phyloP scores from a whole-genome alignment of 768 basidiomycete species.

The Suillus subaureus region DNA sequence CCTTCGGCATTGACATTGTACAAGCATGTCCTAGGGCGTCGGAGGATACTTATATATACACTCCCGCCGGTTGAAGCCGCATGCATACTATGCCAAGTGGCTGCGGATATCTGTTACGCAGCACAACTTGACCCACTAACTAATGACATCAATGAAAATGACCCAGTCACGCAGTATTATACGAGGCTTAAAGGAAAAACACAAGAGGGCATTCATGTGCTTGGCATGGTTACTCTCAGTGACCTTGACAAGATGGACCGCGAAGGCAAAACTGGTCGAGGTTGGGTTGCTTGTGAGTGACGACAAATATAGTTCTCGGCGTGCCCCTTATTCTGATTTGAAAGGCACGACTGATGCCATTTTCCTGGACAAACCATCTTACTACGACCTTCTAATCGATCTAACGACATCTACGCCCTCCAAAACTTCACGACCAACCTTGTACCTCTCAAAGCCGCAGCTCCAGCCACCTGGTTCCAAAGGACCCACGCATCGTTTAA shows the following conservation, averaged over 20 bases:
- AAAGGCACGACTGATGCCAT: slow-evolving; percentile 80
- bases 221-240: slow-evolving; percentile 79
- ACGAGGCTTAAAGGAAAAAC: slow-evolving; percentile 41
- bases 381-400: slow-evolving; percentile 83
- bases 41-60: slow-evolving; percentile 78
- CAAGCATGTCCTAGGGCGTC: slow-evolving; percentile 75
- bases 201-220: slow-evolving; percentile 60
- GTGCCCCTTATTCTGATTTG: not conserved
- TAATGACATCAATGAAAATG: slow-evolving; percentile 24
- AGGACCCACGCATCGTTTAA: slow-evolving; percentile 55
- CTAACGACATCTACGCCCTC: slow-evolving; percentile 66
- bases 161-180: slow-evolving; percentile 32
- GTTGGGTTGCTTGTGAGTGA: slow-evolving; percentile 80
- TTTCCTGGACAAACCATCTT: slow-evolving; percentile 77
- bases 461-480: slow-evolving; percentile 35
- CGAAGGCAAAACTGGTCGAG: slow-evolving; percentile 60
- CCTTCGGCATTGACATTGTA: slow-evolving; percentile 78
- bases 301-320: slow-evolving; percentile 1
- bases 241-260: slow-evolving; percentile 65
- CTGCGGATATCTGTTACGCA: slow-evolving; percentile 68
- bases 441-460: slow-evolving; percentile 59
- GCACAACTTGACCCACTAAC: slow-evolving; percentile 31
- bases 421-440: slow-evolving; percentile 63
- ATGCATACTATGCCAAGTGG: slow-evolving; percentile 63
- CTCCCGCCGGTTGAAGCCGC: slow-evolving; percentile 80